Evolutionary conservation across 1,139 yeast species (phyloP), one percentile per base, ranked within the genome.

Genomic region (Taphrina confusa): DNA sequence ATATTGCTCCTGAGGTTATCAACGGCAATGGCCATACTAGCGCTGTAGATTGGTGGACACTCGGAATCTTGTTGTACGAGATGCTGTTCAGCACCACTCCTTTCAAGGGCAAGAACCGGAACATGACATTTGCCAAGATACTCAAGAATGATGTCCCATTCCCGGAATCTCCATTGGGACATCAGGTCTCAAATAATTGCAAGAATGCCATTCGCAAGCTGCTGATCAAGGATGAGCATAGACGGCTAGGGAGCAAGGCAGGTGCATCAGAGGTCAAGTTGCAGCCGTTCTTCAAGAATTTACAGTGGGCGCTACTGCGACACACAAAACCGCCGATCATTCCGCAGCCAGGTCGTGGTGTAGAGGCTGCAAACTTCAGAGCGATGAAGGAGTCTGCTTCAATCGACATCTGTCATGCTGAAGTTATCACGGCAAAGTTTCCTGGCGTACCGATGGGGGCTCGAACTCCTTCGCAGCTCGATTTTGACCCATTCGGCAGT

Each of bases 1-100:
- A 92, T 71, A 90, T 92, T 68, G 98, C 98, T 0, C 98, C 98
- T 0, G 98, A 92, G 71, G 98, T 92, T 8, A 92, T 92, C 62
- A 78, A 95, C 69, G 97, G 98, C 1, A 88, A 91, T 66, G 98
- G 98, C 0, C 98, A 92, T 70, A 92, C 97, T 0, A 86, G 92
- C 23, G 96, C 97, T 0, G 98, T 92, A 16, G 98, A 92, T 73
- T 92, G 98, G 98, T 92, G 98, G 98, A 92, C 98, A 0, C 76
- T 92, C 64, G 98, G 98, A 1, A 90, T 92, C 36, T 79, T 92
- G 68, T 77, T 90, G 25, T 92, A 83, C 71, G 98, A 92, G 70
- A 92, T 92, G 98, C 76, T 92, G 40, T 90, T 83, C 72, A 97
- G 97, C 1, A 87, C 90, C 8, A 92, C 98, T 0, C 98, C 98